phyloP scores from a whole-genome alignment of 345 rosid species.

The Adansonia digitata region DNA sequence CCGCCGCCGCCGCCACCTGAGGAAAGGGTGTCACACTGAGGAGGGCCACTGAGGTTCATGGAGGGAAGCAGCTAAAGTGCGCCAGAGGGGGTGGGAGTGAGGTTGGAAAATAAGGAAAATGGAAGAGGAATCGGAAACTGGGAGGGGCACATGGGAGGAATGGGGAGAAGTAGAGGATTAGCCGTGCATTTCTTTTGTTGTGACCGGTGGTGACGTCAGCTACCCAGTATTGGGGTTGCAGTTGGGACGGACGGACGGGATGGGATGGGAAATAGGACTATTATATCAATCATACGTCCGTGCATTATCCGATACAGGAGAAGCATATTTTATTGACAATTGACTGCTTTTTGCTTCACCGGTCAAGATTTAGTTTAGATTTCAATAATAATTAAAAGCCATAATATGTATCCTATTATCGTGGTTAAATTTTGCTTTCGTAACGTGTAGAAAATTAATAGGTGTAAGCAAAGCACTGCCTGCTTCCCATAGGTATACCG shows the following conservation, averaged over 20 bases:
- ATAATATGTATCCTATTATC: too few relatives aligned
- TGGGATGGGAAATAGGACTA: slow-evolving; percentile 11
- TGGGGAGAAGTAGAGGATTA: slow-evolving; percentile 6
- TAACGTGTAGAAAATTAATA: too few relatives aligned
- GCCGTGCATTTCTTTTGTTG: slow-evolving; percentile 27
- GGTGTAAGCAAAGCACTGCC: too few relatives aligned
- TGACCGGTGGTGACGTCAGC: slow-evolving; percentile 68
- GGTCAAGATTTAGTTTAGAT: too few relatives aligned
- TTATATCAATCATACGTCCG: neutral
- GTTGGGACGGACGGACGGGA: slow-evolving; percentile 15
- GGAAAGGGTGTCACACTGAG: slow-evolving; percentile 13
- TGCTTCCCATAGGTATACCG: too few relatives aligned
- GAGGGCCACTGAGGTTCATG: slow-evolving; percentile 25
- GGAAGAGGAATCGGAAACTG: slow-evolving; percentile 16
- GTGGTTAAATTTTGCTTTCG: too few relatives aligned
- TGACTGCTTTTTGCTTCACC: too few relatives aligned
- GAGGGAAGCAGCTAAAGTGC: slow-evolving; percentile 20
- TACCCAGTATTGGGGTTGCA: too few relatives aligned
- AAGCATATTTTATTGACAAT: too few relatives aligned
- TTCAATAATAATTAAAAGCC: too few relatives aligned
- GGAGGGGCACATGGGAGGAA: neutral
- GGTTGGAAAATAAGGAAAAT: slow-evolving; percentile 20
- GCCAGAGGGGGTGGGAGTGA: slow-evolving; percentile 20
- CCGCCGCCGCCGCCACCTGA: slow-evolving; percentile 30
- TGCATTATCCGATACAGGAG: neutral